These are phyloP conservation scores for Lagerstroemia speciosa DNA, from an alignment of 345 rosid genomes.

Conservation along the genomic window DNA sequence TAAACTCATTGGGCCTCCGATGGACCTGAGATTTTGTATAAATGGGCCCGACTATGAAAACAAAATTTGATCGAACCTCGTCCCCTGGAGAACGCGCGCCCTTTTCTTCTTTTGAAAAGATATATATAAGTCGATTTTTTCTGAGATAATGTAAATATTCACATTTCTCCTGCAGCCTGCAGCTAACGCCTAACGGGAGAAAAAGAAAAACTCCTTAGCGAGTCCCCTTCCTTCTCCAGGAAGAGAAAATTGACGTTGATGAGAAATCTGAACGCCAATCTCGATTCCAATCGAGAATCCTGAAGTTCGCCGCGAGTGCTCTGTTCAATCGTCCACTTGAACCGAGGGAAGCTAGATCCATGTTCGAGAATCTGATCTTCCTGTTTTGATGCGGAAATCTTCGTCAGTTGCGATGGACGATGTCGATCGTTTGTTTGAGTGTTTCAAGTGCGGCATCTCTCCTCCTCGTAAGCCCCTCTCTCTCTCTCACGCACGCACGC, in stretches of 20 bases:
- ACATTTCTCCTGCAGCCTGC: too few species aligned
- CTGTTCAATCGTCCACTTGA: neutral
- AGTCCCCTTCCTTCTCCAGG: neutral
- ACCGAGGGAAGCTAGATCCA: neutral
- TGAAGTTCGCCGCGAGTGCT: neutral
- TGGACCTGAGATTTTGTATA: too few species aligned
- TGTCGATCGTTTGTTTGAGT: slow-evolving; percentile 76
- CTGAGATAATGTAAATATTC: too few species aligned
- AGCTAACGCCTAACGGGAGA: too few species aligned
- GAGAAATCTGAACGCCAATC: neutral
- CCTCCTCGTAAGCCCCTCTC: slow-evolving; percentile 60
- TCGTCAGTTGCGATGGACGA: slow-evolving; percentile 42
- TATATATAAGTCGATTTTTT: too few species aligned
- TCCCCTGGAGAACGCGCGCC: too few species aligned
- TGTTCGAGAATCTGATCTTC: neutral
- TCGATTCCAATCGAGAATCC: neutral
- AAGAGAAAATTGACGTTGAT: neutral
- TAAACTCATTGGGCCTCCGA: too few species aligned
- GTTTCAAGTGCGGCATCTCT: slow-evolving; percentile 92
- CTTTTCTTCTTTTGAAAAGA: too few species aligned
- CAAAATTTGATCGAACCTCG: too few species aligned
- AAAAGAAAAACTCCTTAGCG: too few species aligned
- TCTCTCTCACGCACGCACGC: neutral
- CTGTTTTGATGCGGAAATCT: neutral
- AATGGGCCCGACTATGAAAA: too few species aligned